Percentiles rank a stretch among this genome's conserved stretches.
Evolutionary conservation across 129 eudicot species (phyloP).

Genomic region (Chrysanthemum makinoi): DNA sequence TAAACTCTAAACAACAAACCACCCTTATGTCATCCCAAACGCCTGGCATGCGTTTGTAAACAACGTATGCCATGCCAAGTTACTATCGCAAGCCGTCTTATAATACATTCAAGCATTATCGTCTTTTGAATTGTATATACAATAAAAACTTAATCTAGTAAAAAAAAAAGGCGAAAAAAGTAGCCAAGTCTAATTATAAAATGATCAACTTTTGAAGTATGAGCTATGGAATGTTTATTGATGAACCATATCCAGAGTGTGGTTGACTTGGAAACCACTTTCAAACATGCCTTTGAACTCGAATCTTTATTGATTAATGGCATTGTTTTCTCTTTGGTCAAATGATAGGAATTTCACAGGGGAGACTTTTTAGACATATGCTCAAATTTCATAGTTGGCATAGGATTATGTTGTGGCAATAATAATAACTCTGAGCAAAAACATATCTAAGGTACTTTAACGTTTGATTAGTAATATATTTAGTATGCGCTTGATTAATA

Average conservation of each 20-base stretch:
- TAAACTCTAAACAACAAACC: not conserved
- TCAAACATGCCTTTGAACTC: slow-evolving; percentile 14
- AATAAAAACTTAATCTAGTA: no score
- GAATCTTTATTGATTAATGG: slow-evolving; percentile 11
- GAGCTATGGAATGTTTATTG: not conserved
- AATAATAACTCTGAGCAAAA: no score
- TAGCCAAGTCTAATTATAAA: not conserved
- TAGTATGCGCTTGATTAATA: no score
- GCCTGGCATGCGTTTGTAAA: not conserved
- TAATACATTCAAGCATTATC: not conserved
- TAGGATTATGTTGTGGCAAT: no score
- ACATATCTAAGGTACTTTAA: no score
- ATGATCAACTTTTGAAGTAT: not conserved
- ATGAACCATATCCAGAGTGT: not conserved
- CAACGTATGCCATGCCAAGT: not conserved
- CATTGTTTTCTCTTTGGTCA: slow-evolving; percentile 21
- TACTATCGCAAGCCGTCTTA: not conserved
- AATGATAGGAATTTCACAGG: not conserved
- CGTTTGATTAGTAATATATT: no score
- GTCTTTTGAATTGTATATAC: not conserved
- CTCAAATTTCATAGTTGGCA: no score
- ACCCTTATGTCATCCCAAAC: not conserved
- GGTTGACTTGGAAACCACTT: slow-evolving; percentile 27
- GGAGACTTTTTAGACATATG: no score
- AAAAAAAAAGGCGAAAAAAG: not conserved